These are phyloP conservation scores for Omphalea diandra DNA, from an alignment of 441 rosid species.

Conservation along the genomic window DNA sequence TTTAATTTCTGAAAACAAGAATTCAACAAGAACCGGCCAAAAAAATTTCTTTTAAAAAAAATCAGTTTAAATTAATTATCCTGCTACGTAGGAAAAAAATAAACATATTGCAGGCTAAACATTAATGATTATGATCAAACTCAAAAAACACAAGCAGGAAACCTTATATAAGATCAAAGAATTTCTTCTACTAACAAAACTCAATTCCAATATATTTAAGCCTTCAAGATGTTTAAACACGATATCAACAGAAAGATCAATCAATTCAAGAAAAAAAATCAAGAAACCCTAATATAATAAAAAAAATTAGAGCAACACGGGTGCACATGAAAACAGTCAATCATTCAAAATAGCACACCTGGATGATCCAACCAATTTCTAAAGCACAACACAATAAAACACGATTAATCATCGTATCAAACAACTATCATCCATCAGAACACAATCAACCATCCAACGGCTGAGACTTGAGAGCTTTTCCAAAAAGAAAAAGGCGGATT, in stretches of 20 bases:
- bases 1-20: too few species aligned
- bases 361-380: background rate
- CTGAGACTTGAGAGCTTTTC: slow-evolving; percentile 13
- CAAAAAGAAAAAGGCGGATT: background rate
- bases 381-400: background rate
- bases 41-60: background rate
- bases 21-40: background rate
- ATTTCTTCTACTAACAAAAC: background rate
- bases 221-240: background rate
- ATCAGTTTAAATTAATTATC: too few species aligned
- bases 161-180: background rate
- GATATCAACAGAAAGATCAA: background rate
- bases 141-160: too few species aligned
- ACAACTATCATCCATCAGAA: slow-evolving; percentile 5
- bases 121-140: background rate
- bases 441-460: slow-evolving; percentile 12
- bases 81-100: too few species aligned
- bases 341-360: background rate
- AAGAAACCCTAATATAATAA: slow-evolving; percentile 1
- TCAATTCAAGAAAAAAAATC: background rate
- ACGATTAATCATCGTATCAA: background rate
- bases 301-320: background rate
- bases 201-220: background rate
- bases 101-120: background rate
- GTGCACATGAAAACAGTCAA: background rate